Evolutionary conservation across 192 early-diverging fungal species (phyloP), one percentile per base, ranked within the genome.

Genomic region (Spinellus fusiger): DNA sequence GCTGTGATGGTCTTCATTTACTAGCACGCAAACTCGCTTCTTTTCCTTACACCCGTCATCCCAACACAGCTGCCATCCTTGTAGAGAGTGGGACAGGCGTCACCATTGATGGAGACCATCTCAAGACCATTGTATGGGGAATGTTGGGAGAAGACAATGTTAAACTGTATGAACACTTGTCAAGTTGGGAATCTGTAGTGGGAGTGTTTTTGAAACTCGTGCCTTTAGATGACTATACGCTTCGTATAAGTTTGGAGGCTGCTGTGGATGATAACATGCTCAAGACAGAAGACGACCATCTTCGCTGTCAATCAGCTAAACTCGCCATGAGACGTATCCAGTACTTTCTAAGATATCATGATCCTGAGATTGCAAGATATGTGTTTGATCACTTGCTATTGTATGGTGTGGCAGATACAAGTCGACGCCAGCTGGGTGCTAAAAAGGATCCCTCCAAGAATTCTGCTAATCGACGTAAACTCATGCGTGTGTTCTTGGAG

Each of bases 181-280:
- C 58, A 4, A 54, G 27, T 13, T 67, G 65, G 65, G 51, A 59
- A 32, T n/a, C 25, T 7, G 25, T 59, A 4, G 49, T 49, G 0
- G 49, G 47, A n/a, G n/a, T 61, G 1, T 18, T 60, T 2, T 25
- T 67, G 29, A 60, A 55, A 55, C 32, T 70, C 8, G 13, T 62
- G 2, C 40, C 68, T 0, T 70, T 70, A 59, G 68, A 70, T 22
- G 62, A 50, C 32, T 52, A 59, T 47, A 27, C 59, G 12, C 68
- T 53, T 7, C 29, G 35, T 16, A 12, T 63, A 6, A 63, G 64
- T 12, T 26, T 70, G 9, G 61, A 64, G 40, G 56, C 49, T 15
- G 31, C 48, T 46, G 23, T 34, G 25, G 68, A 63, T 40, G 56
- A 63, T 22, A 15, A 16, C 15, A 10, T 23, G 0, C 38, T 49